Evolutionary conservation across 305 asterid genomes (phyloP).

Genomic region (Solanum hybrid): DNA sequence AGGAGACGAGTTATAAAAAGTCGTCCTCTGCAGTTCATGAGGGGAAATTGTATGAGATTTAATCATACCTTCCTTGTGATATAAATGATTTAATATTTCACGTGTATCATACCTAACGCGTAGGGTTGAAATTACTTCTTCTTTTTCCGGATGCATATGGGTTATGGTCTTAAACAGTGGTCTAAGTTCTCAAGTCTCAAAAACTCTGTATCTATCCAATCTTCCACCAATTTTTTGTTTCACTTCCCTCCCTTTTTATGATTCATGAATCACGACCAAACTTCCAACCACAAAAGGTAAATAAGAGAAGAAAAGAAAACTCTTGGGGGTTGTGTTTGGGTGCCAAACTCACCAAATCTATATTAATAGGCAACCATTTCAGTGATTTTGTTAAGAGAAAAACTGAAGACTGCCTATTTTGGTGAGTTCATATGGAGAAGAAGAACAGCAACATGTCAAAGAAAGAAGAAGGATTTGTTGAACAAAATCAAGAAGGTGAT

Average conservation of each 20-base stretch:
- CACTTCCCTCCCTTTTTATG: background rate
- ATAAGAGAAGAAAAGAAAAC: background rate
- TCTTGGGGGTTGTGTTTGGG: background rate
- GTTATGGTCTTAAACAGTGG: background rate
- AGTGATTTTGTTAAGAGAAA: background rate
- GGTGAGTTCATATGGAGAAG: background rate
- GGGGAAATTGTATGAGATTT: background rate
- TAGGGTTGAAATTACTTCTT: background rate
- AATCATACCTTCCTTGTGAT: background rate
- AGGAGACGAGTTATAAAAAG: background rate
- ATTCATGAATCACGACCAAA: background rate
- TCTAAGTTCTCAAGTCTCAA: background rate
- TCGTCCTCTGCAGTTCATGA: background rate
- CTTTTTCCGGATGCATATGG: background rate
- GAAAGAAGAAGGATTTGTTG: background rate
- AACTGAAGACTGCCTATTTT: background rate
- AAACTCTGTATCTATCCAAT: background rate
- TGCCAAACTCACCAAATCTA: constrained; percentile 1
- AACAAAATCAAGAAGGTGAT: background rate
- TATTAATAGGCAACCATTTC: background rate
- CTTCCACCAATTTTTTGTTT: background rate
- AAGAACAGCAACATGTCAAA: background rate
- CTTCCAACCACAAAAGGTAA: background rate
- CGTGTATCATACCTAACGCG: background rate
- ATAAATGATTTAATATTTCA: background rate